These are phyloP conservation scores for Peronosclerospora sorghi DNA, from an alignment of 352 stramenopile species.

Conservation along the genomic window DNA sequence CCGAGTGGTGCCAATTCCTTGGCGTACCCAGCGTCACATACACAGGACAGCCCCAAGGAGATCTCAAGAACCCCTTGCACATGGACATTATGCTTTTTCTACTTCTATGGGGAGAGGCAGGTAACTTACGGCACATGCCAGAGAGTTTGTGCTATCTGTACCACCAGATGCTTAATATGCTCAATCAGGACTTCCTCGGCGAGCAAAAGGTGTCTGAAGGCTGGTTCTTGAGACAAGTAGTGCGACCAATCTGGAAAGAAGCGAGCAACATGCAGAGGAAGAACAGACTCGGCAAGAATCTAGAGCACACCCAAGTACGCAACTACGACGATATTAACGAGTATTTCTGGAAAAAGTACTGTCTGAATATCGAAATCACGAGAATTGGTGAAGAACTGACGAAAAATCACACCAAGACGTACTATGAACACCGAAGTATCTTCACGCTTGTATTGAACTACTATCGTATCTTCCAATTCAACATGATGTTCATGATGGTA, in stretches of 20 bases:
- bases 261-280: conserved; percentile 53
- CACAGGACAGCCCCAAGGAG: conserved; percentile 23
- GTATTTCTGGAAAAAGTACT: conserved; percentile 72
- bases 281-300: conserved; percentile 46
- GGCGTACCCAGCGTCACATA: conserved; percentile 25
- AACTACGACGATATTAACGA: conserved; percentile 81
- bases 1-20: conserved; percentile 53
- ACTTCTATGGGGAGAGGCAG: conserved; percentile 93
- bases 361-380: conserved; percentile 40
- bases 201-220: conserved; percentile 30
- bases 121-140: conserved; percentile 93
- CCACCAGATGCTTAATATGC: conserved; percentile 59
- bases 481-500: conserved; percentile 64
- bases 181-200: conserved; percentile 50
- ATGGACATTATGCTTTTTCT: conserved; percentile 93
- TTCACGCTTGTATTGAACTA: conserved; percentile 71
- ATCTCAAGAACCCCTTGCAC: conserved; percentile 48
- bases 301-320: conserved; percentile 56
- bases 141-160: conserved; percentile 95
- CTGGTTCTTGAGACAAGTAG: conserved; percentile 49
- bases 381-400: conserved; percentile 36
- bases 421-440: conserved; percentile 67
- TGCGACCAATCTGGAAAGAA: conserved; percentile 53
- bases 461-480: conserved; percentile 75
- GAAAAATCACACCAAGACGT: conserved; percentile 64